Evolutionary conservation across 2,329 filamentous ascomycete species (phyloP).

Genomic region (Pseudocercospora fijiensis): DNA sequence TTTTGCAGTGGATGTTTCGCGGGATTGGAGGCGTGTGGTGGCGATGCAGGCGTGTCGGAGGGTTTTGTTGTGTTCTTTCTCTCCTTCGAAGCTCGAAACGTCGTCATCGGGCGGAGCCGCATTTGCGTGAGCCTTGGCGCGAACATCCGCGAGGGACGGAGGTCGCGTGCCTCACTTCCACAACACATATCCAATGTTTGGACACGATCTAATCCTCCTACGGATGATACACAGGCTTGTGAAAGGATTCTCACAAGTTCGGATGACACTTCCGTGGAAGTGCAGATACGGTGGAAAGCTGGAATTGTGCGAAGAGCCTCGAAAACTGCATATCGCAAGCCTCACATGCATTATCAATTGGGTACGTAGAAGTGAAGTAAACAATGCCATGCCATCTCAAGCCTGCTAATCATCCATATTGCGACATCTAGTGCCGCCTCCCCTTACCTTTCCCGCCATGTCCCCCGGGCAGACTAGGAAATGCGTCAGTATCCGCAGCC

Average conservation of each 20-base stretch:
- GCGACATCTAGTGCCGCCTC: not conserved
- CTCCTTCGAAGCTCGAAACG: not conserved
- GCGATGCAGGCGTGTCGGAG: not conserved
- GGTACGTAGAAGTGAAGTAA: not conserved
- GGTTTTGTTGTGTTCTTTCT: conserved; percentile 10
- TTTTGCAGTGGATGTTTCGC: not conserved
- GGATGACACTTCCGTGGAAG: too few relatives aligned
- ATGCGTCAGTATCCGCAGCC: conserved; percentile 23
- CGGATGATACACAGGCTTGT: not conserved
- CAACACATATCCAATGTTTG: not conserved
- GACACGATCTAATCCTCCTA: too few relatives aligned
- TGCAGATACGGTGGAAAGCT: too few relatives aligned
- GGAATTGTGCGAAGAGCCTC: too few relatives aligned
- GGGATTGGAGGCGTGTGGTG: not conserved
- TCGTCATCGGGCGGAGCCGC: not conserved
- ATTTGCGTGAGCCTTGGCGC: conserved; percentile 6
- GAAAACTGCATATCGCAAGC: too few relatives aligned
- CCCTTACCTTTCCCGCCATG: conserved; percentile 29
- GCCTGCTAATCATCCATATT: not conserved
- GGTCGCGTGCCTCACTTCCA: conserved; percentile 3
- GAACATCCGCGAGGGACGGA: not conserved
- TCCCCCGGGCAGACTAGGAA: conserved; percentile 34
- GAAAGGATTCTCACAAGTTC: not conserved
- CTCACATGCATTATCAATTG: not conserved
- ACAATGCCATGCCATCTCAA: not conserved